phyloP scores from a whole-genome alignment of 305 asterid genomes.

The Nicotiana rustica region DNA sequence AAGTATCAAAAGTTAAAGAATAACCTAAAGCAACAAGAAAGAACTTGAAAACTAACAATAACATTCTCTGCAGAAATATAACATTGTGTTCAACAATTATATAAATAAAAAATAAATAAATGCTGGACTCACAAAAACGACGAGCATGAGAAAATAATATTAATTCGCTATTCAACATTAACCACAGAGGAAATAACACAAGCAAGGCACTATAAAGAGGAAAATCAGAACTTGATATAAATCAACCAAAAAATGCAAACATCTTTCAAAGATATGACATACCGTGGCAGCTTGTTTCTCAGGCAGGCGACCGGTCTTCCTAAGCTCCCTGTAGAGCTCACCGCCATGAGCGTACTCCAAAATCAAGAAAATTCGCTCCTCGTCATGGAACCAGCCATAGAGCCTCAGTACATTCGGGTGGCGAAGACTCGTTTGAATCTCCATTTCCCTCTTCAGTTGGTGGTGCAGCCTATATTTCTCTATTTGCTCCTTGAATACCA shows the following conservation, averaged over 20 bases:
- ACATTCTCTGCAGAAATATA: background rate
- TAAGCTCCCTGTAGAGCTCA: conserved; percentile 77
- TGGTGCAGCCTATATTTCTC: conserved; percentile 75
- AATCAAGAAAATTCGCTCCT: conserved; percentile 71
- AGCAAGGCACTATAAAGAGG: background rate
- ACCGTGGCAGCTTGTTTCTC: conserved; percentile 87
- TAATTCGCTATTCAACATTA: conserved; percentile 14
- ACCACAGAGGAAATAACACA: background rate
- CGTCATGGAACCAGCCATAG: conserved; percentile 87
- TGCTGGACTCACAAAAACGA: background rate
- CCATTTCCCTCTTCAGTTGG: conserved; percentile 90
- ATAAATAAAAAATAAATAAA: background rate
- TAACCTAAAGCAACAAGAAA: background rate
- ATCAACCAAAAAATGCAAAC: background rate
- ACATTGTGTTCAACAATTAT: background rate
- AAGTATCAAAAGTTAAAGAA: conserved; percentile 36
- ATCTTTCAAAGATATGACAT: conserved; percentile 24
- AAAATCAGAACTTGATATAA: background rate
- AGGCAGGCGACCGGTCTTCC: conserved; percentile 59
- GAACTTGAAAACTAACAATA: background rate
- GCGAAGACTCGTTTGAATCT: conserved; percentile 73
- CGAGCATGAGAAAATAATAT: background rate
- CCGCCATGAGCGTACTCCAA: conserved; percentile 88
- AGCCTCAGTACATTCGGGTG: conserved; percentile 85
- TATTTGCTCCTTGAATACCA: conserved; percentile 83